Evolutionary conservation across 2,329 filamentous ascomycete species (phyloP).

Genomic region (Fusarium hainanense): DNA sequence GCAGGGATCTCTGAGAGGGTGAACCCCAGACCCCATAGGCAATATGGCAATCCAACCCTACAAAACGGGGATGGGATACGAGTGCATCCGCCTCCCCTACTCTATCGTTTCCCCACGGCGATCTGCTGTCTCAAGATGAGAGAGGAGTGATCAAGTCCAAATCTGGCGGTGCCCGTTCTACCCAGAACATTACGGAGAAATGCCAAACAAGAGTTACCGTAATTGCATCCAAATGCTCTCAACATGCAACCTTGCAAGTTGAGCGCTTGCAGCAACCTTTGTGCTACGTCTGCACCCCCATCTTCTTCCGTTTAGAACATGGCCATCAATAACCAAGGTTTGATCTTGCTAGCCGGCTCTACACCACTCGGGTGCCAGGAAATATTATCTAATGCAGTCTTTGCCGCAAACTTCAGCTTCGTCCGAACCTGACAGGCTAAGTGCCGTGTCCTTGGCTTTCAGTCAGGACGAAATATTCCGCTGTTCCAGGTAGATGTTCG

Average conservation of each 20-base stretch:
- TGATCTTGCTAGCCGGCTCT: constrained; percentile 24
- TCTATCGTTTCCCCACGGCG: constrained; percentile 3
- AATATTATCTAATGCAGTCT: constrained; percentile 34
- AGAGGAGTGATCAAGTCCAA: neutral
- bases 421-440: constrained; percentile 20
- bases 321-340: constrained; percentile 20
- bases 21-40: constrained; percentile 26
- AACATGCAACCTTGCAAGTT: constrained; percentile 21
- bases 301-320: constrained; percentile 21
- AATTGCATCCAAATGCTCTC: constrained; percentile 6
- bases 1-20: constrained; percentile 16
- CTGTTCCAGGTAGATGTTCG: neutral
- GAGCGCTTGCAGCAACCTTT: constrained; percentile 30
- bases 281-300: constrained; percentile 33
- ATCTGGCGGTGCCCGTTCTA: neutral
- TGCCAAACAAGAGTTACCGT: neutral
- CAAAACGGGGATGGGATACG: constrained; percentile 19
- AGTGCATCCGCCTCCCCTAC: constrained; percentile 22
- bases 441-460: constrained; percentile 20
- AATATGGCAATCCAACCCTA: constrained; percentile 10
- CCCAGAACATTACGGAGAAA: neutral
- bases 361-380: constrained; percentile 15
- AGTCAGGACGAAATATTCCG: constrained; percentile 2
- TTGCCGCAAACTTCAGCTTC: constrained; percentile 34
- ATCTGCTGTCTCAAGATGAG: constrained; percentile 21